Base-by-base conservation (phyloP, 1,284 basidiomycete species). In the Apiotrichum akiyoshidainum region DNA sequence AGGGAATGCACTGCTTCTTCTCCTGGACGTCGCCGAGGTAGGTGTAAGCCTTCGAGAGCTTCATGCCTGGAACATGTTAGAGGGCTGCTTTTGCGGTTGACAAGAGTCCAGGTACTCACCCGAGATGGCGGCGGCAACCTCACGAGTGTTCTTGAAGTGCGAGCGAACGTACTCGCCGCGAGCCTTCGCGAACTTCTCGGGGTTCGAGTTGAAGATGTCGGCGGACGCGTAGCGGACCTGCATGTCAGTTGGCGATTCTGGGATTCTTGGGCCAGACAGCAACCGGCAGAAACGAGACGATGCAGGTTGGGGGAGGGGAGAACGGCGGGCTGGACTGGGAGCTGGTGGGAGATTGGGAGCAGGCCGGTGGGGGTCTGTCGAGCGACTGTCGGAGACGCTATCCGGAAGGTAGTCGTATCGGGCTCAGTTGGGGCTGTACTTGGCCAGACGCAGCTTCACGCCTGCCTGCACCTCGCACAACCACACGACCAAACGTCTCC, bases 91-190 rank as follows among this genome's bases (percentile, higher is more conserved):
- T 2, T 9, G 10, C 10, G 34, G 6, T 19, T 14, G 17, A 12
- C 19, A 7, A 7, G 10, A 2, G 21, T 31, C 26, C 26, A 12
- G 37, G 39, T 46, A 81, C 83, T 68, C 69, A 90, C 91, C 90
- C 69, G 86, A 86, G 66, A 94, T 83, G 68, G 88, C 90, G 70
- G 90, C 90, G 57, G 87, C 89, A 59, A 95, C 92, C 81, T 92
- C 92, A 72, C 94, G 90, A 87, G 97, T 98, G 87, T 99, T 99
- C 89, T 99, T 99, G 87, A 97, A 99, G 84, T 99, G 96, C 61
- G 95, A 96, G 72, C 94, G 90, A 77, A 98, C 87, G 85, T 98
- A 96, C 83, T 94, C 89, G 74, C 94, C 94, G 75, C 90, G 89
- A 65, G 94, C 90, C 77, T 86, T 88, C 74, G 92, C 87, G 79